Base-by-base conservation (phyloP, 179 eudicot species). In the Beta macrorhiza region DNA sequence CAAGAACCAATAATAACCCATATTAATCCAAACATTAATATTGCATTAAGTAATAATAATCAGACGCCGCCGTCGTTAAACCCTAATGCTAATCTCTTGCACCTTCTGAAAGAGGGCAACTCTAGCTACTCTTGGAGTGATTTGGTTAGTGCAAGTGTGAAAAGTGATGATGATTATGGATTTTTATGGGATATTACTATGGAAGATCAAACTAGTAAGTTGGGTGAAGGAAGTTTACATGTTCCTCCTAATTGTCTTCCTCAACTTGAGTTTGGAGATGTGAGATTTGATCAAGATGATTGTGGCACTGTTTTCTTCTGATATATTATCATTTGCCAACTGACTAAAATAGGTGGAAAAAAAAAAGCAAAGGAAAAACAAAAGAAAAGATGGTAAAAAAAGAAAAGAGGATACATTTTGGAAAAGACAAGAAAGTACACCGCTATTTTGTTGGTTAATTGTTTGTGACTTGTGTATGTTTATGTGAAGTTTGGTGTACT, bases 131-230 rank as follows among this genome's bases (percentile, higher is more conserved):
- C 81, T 67, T 85, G 78, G 67, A 72, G 74, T 72, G 85, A 85
- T 42, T 56, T 82, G 57, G 72, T 80, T 25, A 80, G 22, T 63
- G 9, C 77, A 65, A 72, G 62, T 51, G 22, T 20, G 13, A 56
- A 62, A 12, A 72, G 75, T 53, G 83, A 82, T 53, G 80, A 88
- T 61, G 87, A 76, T 29, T 82, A 58, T 53, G 86, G 80, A 65
- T 82, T 83, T 3, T 53, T 80, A 72, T 88, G 84, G 85, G 84
- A 84, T 74, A 82, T 86, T 85, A 82, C 77, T 45, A 70, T 85
- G 81, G 88, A 58, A 10, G 83, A 82, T 58, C 70, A 42, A 13
- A 79, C 68, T 51, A 78, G 17, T 19, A 67, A 83, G 44, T 67
- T 81, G 14, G 81, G 69, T 44, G 81, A 77, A 8, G 84, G 80